Conservation (phyloP, 164 flowering plant species). For the Stephania japonica region DNA sequence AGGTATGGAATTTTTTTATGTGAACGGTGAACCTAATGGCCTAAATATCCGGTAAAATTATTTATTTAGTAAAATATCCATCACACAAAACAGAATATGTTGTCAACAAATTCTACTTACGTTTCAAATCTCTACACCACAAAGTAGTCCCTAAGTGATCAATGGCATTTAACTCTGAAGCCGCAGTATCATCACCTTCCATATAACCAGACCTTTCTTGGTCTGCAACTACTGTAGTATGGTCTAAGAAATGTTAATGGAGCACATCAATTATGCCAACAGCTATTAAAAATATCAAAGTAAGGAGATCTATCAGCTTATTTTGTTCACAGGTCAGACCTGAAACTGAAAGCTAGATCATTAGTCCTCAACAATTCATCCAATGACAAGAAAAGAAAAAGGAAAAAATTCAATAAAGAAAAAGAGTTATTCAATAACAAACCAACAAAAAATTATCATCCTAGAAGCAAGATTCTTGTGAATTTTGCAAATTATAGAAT, state of each 20-base stretch:
- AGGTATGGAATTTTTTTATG: not conserved
- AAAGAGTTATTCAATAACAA: not conserved
- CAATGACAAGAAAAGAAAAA: no score
- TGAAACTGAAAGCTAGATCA: not conserved
- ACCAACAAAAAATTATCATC: not conserved
- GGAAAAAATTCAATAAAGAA: no score
- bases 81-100: not conserved
- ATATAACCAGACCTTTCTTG: constrained; percentile 30
- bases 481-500: not conserved
- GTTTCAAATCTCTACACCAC: constrained; percentile 25
- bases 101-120: constrained; percentile 22
- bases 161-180: constrained; percentile 28
- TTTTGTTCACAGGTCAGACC: not conserved
- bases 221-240: constrained; percentile 28
- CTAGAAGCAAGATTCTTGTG: not conserved
- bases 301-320: not conserved
- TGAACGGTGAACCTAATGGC: not conserved
- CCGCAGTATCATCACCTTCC: constrained; percentile 30
- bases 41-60: not conserved
- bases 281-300: constrained; percentile 1
- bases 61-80: not conserved
- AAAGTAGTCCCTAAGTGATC: constrained; percentile 27
- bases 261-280: not conserved
- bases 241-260: constrained; percentile 40
- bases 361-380: not conserved